A percentile compares a stretch with the other conserved stretches of the same genome.
phyloP scores from a whole-genome alignment of 2,329 filamentous ascomycete species.

The Chalara sp. region DNA sequence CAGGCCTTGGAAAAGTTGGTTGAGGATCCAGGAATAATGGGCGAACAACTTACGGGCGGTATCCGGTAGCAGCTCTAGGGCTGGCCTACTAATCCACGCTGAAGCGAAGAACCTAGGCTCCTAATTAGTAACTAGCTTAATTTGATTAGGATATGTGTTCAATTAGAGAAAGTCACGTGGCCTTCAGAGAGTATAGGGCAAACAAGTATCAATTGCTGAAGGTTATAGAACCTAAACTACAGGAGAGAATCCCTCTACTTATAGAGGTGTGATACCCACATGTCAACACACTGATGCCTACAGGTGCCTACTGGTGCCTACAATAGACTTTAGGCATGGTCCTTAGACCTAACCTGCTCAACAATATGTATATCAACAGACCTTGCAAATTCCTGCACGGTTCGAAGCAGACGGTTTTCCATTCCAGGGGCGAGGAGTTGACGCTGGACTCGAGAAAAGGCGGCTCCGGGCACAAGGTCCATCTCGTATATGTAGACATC shows the following conservation, averaged over 20 bases:
- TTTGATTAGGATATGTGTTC: neutral
- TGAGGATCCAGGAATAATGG: conserved; percentile 4
- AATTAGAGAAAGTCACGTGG: neutral
- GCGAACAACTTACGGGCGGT: too few relatives aligned
- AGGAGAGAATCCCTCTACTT: too few relatives aligned
- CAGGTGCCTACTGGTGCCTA: too few relatives aligned
- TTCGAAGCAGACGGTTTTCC: conserved; percentile 3
- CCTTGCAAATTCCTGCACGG: conserved; percentile 9
- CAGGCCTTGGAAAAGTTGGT: conserved; percentile 2
- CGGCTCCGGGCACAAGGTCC: conserved; percentile 4
- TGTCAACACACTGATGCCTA: too few relatives aligned
- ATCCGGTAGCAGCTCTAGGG: conserved; percentile 1
- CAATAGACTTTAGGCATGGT: too few relatives aligned
- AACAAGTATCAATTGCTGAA: too few relatives aligned
- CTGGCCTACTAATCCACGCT: conserved; percentile 6
- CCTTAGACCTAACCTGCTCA: too few relatives aligned
- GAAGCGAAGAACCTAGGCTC: conserved; percentile 10
- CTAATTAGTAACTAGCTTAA: neutral
- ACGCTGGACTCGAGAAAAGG: conserved; percentile 5
- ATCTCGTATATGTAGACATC: conserved; percentile 1
- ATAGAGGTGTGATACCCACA: too few relatives aligned
- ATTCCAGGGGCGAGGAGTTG: conserved; percentile 3
- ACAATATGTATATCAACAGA: too few relatives aligned
- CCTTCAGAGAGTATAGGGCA: too few relatives aligned
- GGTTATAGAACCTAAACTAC: too few relatives aligned